A percentile compares a stretch with the other conserved stretches of the same genome.
Conservation (phyloP, 2,329 filamentous ascomycete genomes). For the Epichloe festucae region DNA sequence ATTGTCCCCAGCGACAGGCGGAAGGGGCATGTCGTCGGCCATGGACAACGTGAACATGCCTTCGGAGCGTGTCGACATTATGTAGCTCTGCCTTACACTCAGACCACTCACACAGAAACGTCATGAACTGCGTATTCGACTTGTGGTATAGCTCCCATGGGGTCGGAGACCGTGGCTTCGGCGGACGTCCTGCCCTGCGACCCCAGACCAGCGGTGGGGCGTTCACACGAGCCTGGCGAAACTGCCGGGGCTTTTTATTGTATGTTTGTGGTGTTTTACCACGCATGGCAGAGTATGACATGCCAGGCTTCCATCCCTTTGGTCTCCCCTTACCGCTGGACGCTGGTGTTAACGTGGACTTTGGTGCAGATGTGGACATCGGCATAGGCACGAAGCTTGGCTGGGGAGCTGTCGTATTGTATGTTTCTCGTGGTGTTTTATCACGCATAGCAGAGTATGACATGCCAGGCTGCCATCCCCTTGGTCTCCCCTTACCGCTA, state of each 20-base stretch:
- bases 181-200: slow-evolving; percentile 31
- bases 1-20: slow-evolving; percentile 21
- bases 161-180: slow-evolving; percentile 24
- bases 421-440: neutral
- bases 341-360: neutral
- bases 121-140: slow-evolving; percentile 31
- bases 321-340: slow-evolving; percentile 27
- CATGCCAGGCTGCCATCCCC: slow-evolving; percentile 27
- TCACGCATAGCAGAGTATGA: slow-evolving; percentile 15
- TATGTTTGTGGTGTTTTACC: slow-evolving; percentile 1
- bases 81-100: slow-evolving; percentile 47
- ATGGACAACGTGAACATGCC: slow-evolving; percentile 41
- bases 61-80: slow-evolving; percentile 45
- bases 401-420: neutral
- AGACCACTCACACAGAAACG: slow-evolving; percentile 47
- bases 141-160: slow-evolving; percentile 28
- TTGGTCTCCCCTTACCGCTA: slow-evolving; percentile 29
- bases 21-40: slow-evolving; percentile 6
- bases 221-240: slow-evolving; percentile 15
- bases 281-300: slow-evolving; percentile 16
- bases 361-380: accelerated
- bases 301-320: slow-evolving; percentile 28
- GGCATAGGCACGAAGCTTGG: neutral
- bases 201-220: slow-evolving; percentile 12
- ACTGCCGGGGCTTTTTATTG: slow-evolving; percentile 6